Base-by-base conservation (phyloP, 2,329 filamentous ascomycete genomes). In the Gremmenia infestans region DNA sequence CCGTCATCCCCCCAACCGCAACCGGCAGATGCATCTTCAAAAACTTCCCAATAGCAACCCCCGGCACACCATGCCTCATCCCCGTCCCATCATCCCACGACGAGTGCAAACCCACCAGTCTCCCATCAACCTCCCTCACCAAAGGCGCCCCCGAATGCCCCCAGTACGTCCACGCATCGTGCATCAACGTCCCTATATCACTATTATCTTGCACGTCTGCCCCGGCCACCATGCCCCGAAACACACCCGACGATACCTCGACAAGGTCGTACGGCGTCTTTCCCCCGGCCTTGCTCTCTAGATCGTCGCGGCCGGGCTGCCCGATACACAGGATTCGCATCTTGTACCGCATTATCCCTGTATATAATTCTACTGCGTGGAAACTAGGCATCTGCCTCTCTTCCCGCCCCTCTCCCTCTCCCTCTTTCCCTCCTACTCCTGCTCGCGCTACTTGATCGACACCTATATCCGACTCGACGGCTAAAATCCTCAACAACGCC, bases 151-250 rank as follows among this genome's bases (percentile, higher is more conserved):
- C 78, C 22, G 74, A 79, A 63, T 81, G 78, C 1, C 79, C 79
- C 80, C 79, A 81, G 64, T 81, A 82, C 1, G 78, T 81, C 79
- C 79, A 82, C 55, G 76, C 78, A 61, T 77, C 74, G 63, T 82
- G 79, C 72, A 73, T 77, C 60, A 81, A 60, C 0, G 73, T 73
- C 1, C 78, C 79, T 52, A 82, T 81, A 23, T 78, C 75, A 1
- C 71, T 72, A 59, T 81, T 81, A 57, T 81, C 76, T 52, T 80
- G 74, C 2, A 70, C 65, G 62, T 81, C 73, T 50, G 72, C 72
- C 3, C 60, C 71, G 9, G 60, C 52, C 1, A 68, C 69, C 50
- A 72, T 68, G 0, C 77, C 78, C 9, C 70, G 67, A 51, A 73
- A 79, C 3, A 52, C 61, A 0, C 78, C 78, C 45, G 70, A 62